A percentile compares a stretch with the other conserved stretches of the same genome.
Conservation (phyloP, 2,329 filamentous ascomycete species). For the Pseudocercospora cruenta region DNA sequence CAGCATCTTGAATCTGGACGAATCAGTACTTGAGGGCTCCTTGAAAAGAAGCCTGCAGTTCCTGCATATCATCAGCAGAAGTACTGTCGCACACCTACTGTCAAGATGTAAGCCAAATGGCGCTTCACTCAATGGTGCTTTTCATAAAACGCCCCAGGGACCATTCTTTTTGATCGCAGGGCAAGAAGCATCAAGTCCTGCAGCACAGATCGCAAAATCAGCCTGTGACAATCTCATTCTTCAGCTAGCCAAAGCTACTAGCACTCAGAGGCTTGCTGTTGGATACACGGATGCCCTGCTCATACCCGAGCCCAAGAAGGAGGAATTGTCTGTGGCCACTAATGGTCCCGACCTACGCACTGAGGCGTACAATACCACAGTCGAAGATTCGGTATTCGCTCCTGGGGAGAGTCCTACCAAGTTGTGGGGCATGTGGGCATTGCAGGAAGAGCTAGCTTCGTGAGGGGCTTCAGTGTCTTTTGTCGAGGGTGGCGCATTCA, state of each 20-base stretch:
- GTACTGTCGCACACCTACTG: conserved; percentile 15
- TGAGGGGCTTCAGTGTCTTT: neutral
- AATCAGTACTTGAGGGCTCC: conserved; percentile 23
- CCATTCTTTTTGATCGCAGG: conserved; percentile 29
- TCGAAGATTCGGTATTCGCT: conserved; percentile 25
- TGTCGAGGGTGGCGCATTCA: neutral
- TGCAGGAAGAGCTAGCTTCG: conserved; percentile 32
- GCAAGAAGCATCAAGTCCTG: conserved; percentile 11
- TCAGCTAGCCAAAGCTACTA: conserved; percentile 25
- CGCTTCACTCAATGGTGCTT: neutral
- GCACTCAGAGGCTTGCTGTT: conserved; percentile 20
- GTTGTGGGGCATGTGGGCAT: conserved; percentile 40
- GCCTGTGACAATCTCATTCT: conserved; percentile 22
- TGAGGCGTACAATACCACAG: conserved; percentile 2
- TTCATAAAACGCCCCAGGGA: conserved; percentile 15
- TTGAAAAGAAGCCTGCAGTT: conserved; percentile 34
- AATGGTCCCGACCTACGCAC: neutral
- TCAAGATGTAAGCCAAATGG: conserved; percentile 7
- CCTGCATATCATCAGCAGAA: conserved; percentile 28
- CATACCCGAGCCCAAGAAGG: conserved; percentile 25
- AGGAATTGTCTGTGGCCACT: conserved; percentile 10
- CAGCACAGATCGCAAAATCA: conserved; percentile 22
- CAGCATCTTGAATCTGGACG: conserved; percentile 28
- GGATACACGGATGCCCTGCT: conserved; percentile 28
- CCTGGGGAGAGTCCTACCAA: conserved; percentile 40